Evolutionary conservation across 2,329 filamentous ascomycete species (phyloP).

Genomic region (Fusarium gaditjirri): DNA sequence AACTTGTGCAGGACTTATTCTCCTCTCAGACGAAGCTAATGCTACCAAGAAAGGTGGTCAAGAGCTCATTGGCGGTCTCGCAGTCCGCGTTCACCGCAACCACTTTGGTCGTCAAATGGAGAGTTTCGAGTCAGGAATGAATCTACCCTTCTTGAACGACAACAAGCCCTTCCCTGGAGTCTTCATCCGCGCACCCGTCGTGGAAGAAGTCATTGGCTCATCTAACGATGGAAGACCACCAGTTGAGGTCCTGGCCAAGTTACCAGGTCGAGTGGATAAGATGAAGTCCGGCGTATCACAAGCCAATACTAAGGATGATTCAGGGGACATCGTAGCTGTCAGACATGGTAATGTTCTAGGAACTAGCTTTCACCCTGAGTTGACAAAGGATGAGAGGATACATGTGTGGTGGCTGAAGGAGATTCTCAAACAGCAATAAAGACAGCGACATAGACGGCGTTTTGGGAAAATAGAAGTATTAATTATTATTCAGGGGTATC

Average conservation of each 20-base stretch:
- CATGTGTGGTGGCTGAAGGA: constrained; percentile 93
- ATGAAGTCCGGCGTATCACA: constrained; percentile 52
- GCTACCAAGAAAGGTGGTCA: constrained; percentile 91
- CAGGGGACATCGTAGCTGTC: constrained; percentile 86
- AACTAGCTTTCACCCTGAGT: constrained; percentile 94
- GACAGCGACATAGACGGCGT: constrained; percentile 18
- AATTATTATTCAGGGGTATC: constrained; percentile 25
- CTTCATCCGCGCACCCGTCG: constrained; percentile 94
- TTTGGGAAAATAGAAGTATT: constrained; percentile 5
- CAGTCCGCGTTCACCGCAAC: constrained; percentile 91
- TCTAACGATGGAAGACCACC: constrained; percentile 47
- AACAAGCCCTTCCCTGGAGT: constrained; percentile 74
- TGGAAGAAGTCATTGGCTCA: constrained; percentile 76
- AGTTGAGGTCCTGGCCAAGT: constrained; percentile 64
- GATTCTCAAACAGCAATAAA: constrained; percentile 51
- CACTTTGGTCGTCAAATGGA: constrained; percentile 95
- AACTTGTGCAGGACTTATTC: constrained; percentile 92
- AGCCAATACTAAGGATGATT: constrained; percentile 54
- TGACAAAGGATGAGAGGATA: constrained; percentile 88
- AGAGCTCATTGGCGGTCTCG: constrained; percentile 90
- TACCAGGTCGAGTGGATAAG: constrained; percentile 56
- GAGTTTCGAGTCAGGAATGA: constrained; percentile 82
- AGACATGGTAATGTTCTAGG: constrained; percentile 92
- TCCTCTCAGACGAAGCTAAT: constrained; percentile 89
- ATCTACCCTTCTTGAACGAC: constrained; percentile 74